Evolutionary conservation across 2,329 filamentous ascomycete species (phyloP), one percentile per base, ranked within the genome.

Genomic region (Botryotinia convoluta): DNA sequence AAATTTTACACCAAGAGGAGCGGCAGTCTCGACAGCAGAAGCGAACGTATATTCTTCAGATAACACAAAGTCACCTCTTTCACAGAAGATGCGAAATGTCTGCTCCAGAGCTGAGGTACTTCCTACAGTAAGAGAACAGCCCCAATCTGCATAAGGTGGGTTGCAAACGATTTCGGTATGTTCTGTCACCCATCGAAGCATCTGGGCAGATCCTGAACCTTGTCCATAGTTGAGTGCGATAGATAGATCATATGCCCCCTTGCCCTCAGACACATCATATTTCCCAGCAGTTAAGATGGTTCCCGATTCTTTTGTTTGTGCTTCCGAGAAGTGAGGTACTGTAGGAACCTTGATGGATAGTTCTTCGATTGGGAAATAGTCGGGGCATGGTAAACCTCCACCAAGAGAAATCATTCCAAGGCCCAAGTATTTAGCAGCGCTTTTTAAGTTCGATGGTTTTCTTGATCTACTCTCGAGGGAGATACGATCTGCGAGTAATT

Each of bases 201-300:
- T 86, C 83, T 97, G 96, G 5, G 94, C 92, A 18, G 93, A 90
- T 29, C 96, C 96, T 29, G 90, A 90, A 14, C 94, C 91, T 83
- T 97, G 94, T 48, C 93, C 93, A 82, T 99, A 99, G 84, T 99
- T 98, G 81, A 98, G 90, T 1, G 92, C 92, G 75, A 97, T 93
- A 63, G 93, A 90, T 69, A 99, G 88, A 83, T 99, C 96, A 77
- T 88, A 88, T 51, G 84, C 83, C 62, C 81, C 82, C 32, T 81
- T 79, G 32, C 87, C 89, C 67, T 92, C 86, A 20, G 86, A 85
- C 35, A 92, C 89, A 83, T 98, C 95, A 82, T 97, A 91, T 84
- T 98, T 99, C 64, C 93, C 93, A 32, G 93, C 89, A 35, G 83
- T 88, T 51, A 95, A 79, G 6, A 86, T 84, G 37, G 87, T 84